phyloP scores from a whole-genome alignment of 352 stramenopile genomes.

The Stephanocyclus meneghinianus region DNA sequence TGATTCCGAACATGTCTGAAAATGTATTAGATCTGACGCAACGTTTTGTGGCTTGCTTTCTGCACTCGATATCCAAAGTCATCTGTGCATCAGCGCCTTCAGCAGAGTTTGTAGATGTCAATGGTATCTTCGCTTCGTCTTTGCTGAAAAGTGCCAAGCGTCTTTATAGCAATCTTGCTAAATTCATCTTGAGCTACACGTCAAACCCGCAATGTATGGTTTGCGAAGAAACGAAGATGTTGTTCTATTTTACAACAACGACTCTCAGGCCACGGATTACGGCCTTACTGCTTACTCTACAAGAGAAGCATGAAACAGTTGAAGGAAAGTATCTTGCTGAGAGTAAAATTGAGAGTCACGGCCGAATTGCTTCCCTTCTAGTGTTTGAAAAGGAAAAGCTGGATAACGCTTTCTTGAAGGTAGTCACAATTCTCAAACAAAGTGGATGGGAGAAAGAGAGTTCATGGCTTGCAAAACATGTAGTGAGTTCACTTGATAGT shows the following conservation, averaged over 20 bases:
- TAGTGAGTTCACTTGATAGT: constrained; percentile 34
- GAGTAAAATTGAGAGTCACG: constrained; percentile 54
- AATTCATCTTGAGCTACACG: constrained; percentile 41
- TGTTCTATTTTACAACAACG: constrained; percentile 33
- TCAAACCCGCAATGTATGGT: constrained; percentile 32
- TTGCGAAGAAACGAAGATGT: constrained; percentile 29
- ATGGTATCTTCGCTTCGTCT: constrained; percentile 46
- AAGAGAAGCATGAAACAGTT: constrained; percentile 45
- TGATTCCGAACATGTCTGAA: constrained; percentile 40
- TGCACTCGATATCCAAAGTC: constrained; percentile 45
- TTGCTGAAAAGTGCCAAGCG: constrained; percentile 47
- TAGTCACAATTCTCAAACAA: constrained; percentile 40
- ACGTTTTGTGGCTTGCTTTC: constrained; percentile 31
- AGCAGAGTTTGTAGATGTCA: constrained; percentile 40
- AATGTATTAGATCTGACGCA: constrained; percentile 33
- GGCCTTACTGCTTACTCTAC: constrained; percentile 33
- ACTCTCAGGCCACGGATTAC: constrained; percentile 38
- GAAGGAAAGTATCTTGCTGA: constrained; percentile 49
- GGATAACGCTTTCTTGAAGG: constrained; percentile 53
- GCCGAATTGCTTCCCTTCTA: constrained; percentile 42
- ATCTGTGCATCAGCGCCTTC: constrained; percentile 41
- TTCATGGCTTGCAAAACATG: constrained; percentile 45
- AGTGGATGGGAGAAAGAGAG: constrained; percentile 37
- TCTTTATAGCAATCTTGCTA: constrained; percentile 41
- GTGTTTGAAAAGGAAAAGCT: constrained; percentile 61